Percentiles rank a stretch among this genome's conserved stretches.
phyloP scores from a whole-genome alignment of 352 stramenopile species.

The Pythium grandisporangium region DNA sequence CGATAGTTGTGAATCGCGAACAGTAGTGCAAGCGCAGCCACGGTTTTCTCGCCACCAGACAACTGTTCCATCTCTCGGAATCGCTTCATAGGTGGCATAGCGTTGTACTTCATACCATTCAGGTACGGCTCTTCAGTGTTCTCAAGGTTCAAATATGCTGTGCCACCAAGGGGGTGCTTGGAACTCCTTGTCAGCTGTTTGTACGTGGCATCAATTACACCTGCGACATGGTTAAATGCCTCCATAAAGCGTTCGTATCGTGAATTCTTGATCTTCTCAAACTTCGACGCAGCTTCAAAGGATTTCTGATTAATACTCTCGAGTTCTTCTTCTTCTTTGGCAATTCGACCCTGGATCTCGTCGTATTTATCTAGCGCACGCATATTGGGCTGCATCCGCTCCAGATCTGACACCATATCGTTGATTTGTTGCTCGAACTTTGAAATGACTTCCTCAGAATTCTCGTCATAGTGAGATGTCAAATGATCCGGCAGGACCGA shows the following conservation, averaged over 20 bases:
- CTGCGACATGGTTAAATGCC: slow-evolving; percentile 92
- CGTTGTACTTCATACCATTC: slow-evolving; percentile 99
- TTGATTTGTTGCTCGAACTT: slow-evolving; percentile 62
- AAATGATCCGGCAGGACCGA: slow-evolving; percentile 66
- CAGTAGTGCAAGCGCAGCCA: slow-evolving; percentile 97
- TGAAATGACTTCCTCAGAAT: slow-evolving; percentile 78
- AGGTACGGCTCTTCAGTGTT: slow-evolving; percentile 94
- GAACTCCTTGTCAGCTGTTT: slow-evolving; percentile 97
- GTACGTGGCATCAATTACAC: slow-evolving; percentile 93
- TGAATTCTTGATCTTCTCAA: slow-evolving; percentile 64
- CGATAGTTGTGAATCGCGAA: slow-evolving; percentile 99
- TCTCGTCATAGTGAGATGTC: slow-evolving; percentile 70
- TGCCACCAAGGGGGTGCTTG: slow-evolving; percentile 92
- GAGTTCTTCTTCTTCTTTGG: slow-evolving; percentile 71
- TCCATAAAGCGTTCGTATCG: slow-evolving; percentile 87
- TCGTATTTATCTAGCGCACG: slow-evolving; percentile 87
- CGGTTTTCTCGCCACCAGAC: slow-evolving; percentile 98
- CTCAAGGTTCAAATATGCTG: slow-evolving; percentile 77
- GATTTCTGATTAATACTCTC: slow-evolving; percentile 62
- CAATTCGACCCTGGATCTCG: slow-evolving; percentile 72
- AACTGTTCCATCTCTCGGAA: slow-evolving; percentile 98
- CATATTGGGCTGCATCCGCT: slow-evolving; percentile 97
- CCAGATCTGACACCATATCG: slow-evolving; percentile 72
- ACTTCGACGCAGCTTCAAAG: slow-evolving; percentile 48
- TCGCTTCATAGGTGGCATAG: slow-evolving; percentile 99